Percentiles rank a stretch among this genome's conserved stretches.
These are phyloP conservation scores for Mucor irregularis DNA, from an alignment of 371 early-diverging fungal species.

Conservation along the genomic window DNA sequence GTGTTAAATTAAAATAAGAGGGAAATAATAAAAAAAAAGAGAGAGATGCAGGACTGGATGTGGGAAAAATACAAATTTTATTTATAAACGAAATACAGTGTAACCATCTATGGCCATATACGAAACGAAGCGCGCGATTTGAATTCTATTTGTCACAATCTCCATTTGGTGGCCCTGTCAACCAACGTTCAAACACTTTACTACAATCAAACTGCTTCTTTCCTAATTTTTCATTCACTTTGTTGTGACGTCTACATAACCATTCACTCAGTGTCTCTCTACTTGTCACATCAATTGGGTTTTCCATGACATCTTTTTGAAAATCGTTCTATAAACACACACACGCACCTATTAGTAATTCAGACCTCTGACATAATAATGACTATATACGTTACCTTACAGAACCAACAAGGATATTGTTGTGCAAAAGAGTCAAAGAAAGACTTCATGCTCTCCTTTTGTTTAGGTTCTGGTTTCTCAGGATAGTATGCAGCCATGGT, in stretches of 20 bases:
- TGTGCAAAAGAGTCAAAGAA: constrained; percentile 78
- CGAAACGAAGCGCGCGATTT: not conserved
- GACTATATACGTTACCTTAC: constrained; percentile 56
- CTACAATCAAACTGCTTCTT: constrained; percentile 95
- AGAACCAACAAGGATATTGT: constrained; percentile 94
- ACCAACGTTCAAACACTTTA: constrained; percentile 93
- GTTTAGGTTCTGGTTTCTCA: constrained; percentile 67
- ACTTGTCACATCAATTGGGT: constrained; percentile 86
- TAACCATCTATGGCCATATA: not conserved
- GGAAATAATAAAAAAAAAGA: not conserved
- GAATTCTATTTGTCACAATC: constrained; percentile 57
- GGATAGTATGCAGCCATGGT: constrained; percentile 98
- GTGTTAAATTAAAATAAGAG: too few relatives aligned
- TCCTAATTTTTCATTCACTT: constrained; percentile 92
- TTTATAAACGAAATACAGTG: not conserved
- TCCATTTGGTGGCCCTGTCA: constrained; percentile 79
- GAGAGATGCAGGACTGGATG: constrained; percentile 11
- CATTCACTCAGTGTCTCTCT: constrained; percentile 79
- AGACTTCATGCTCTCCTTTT: constrained; percentile 71
- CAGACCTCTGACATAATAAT: not conserved
- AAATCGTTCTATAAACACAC: constrained; percentile 64
- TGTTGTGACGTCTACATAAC: constrained; percentile 97
- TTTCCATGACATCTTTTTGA: constrained; percentile 62
- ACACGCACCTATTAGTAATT: not conserved
- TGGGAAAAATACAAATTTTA: constrained; percentile 13